These are phyloP conservation scores for Posidonia oceanica DNA, from an alignment of 116 monocot species.

Conservation along the genomic window DNA sequence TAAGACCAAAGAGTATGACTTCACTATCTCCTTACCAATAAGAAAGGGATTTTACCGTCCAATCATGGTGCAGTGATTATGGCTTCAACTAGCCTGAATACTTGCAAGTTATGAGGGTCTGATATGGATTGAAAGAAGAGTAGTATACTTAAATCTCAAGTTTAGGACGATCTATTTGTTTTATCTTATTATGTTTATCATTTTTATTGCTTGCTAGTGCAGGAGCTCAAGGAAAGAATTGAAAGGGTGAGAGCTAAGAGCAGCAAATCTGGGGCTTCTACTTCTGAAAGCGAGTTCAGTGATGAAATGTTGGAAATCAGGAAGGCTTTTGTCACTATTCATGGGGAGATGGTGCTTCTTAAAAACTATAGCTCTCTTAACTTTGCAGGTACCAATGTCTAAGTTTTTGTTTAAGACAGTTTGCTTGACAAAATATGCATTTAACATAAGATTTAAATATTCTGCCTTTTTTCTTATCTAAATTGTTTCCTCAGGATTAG, in stretches of 20 bases:
- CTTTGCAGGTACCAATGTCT: slow-evolving; percentile 49
- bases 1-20: too few relatives aligned
- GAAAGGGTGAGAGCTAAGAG: slow-evolving; percentile 32
- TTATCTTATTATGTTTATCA: background rate
- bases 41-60: too few relatives aligned
- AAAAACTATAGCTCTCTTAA: slow-evolving; percentile 96
- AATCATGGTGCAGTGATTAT: too few relatives aligned
- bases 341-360: slow-evolving; percentile 96
- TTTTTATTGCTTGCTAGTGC: slow-evolving; percentile 1
- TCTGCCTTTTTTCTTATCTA: background rate
- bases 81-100: too few relatives aligned
- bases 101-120: too few relatives aligned
- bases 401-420: background rate
- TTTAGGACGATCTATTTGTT: background rate
- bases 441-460: background rate
- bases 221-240: slow-evolving; percentile 91
- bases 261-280: slow-evolving; percentile 27
- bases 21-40: too few relatives aligned
- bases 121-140: background rate
- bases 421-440: background rate
- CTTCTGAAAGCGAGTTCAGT: slow-evolving; percentile 49
- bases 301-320: slow-evolving; percentile 84
- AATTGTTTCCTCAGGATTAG: slow-evolving; percentile 37
- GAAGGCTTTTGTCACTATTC: slow-evolving; percentile 84
- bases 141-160: background rate